Evolutionary conservation across 345 rosid genomes (phyloP).

Genomic region (Schrenkiella parvula): DNA sequence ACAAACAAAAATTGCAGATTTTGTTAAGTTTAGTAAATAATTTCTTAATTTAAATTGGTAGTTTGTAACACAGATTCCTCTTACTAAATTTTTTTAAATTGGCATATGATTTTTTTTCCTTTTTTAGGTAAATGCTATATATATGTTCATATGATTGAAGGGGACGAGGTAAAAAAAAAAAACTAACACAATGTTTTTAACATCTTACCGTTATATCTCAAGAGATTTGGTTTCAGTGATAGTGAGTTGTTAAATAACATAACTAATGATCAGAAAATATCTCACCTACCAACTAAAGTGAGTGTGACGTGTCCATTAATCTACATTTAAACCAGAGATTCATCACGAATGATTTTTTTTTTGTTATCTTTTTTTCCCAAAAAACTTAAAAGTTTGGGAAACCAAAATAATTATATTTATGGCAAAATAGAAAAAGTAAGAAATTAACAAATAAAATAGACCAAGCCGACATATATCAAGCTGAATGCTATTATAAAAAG

Average conservation of each 20-base stretch:
- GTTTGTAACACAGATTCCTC: no score
- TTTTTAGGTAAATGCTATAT: background rate
- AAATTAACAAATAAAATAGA: background rate
- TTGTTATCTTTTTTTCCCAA: background rate
- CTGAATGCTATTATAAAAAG: no score
- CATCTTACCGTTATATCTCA: no score
- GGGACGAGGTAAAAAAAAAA: no score
- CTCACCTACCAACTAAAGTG: background rate
- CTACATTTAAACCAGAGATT: background rate
- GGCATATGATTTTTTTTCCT: no score
- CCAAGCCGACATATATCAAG: no score
- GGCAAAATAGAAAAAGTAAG: background rate
- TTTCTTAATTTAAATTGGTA: background rate
- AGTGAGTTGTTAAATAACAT: background rate
- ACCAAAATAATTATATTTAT: background rate
- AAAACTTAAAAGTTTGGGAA: background rate
- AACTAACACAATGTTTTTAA: no score
- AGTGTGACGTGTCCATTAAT: background rate
- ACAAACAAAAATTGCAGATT: no score
- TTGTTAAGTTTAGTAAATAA: no score
- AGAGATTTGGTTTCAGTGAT: background rate
- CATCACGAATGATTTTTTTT: background rate
- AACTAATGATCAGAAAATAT: background rate
- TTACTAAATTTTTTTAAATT: no score
- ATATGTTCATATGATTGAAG: background rate